Evolutionary conservation across 352 stramenopile species (phyloP), one percentile per base, ranked within the genome.

Genomic region (Pythium graminicola): DNA sequence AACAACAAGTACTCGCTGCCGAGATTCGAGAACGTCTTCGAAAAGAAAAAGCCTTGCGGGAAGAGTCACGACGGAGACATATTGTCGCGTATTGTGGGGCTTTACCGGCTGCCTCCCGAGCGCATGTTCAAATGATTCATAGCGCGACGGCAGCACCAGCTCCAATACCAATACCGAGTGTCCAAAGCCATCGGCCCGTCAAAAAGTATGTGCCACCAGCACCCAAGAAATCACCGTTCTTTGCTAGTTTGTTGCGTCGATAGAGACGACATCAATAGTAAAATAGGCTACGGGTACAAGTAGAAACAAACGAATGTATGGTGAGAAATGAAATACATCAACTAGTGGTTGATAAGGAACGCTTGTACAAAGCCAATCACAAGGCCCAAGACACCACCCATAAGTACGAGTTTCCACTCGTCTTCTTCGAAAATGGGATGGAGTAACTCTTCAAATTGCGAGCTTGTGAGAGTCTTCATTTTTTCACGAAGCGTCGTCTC

Each of bases 361-460:
- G 85, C 76, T 65, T 98, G 93, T 11, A 95, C 47, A 54, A 95
- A 66, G 29, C 94, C 95, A 46, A 97, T 96, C 16, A 86, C 57
- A 29, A 95, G 72, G 24, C 96, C 96, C 6, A 99, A 74, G 29
- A 95, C 76, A 26, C 93, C 95, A 36, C 96, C 96, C 64, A 98
- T 94, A 47, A 97, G 66, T 63, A 99, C 97, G 9, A 99, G 78
- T 55, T 97, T 97, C 73, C 96, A 97, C 79, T 99, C 96, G 67
- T 99, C 96, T 62, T 99, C 94, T 68, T 99, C 81, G 67, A 99
- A 99, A 19, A 98, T 95, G 16, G 96, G 96, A 61, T 99, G 96
- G 49, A 99, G 69, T 22, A 99, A 68, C 41, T 93, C 74, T 65
- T 98, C 95, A 64, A 98, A 98, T 64, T 97, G 80, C 28, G 72